Evolutionary conservation across 2,329 filamentous ascomycete genomes (phyloP), one percentile per base, ranked within the genome.

Genomic region (Sphaerulina populicola): DNA sequence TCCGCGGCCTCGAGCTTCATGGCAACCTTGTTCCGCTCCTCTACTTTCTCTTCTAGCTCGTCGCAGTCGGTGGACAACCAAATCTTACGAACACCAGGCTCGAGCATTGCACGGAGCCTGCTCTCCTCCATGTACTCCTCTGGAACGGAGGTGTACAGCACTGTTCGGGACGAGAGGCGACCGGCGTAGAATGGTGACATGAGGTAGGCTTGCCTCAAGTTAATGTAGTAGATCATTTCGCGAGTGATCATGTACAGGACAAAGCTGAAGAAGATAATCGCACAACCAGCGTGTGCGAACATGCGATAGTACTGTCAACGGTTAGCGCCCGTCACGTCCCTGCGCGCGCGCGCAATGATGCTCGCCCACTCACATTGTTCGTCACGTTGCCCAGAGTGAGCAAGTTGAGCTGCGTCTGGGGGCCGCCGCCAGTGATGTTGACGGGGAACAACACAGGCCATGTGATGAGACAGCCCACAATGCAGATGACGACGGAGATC

Each of bases 221-320:
- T 94, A 73, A 96, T 85, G 70, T 88, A 94, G 77, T 84, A 95
- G 61, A 97, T 85, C 65, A 81, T 83, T 69, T 97, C 91, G 52
- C 91, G 80, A 50, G 89, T 85, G 56, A 97, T 81, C 64, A 88
- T 83, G 70, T 87, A 93, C 68, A 97, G 84, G 58, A 97, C 77
- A 66, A 97, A 97, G 41, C 75, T 80, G 68, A 86, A 89, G 71
- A 88, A 97, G 44, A 90, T 69, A 81, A 88, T 95, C 1, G 83
- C 82, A 47, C 89, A 74, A 47, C 87, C 78, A n/a, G 80, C 79
- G 66, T 95, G 88, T 0, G 89, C 91, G 67, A 85, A 96, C 67
- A 87, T 84, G 57, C 81, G 81, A 60, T 78, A 79, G 51, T 78
- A 77, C 46, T 49, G 29, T 8, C 14, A 4, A 1, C 1, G 10